Conservation (phyloP, 108 stramenopile species). For the Cyclotella atomus region DNA sequence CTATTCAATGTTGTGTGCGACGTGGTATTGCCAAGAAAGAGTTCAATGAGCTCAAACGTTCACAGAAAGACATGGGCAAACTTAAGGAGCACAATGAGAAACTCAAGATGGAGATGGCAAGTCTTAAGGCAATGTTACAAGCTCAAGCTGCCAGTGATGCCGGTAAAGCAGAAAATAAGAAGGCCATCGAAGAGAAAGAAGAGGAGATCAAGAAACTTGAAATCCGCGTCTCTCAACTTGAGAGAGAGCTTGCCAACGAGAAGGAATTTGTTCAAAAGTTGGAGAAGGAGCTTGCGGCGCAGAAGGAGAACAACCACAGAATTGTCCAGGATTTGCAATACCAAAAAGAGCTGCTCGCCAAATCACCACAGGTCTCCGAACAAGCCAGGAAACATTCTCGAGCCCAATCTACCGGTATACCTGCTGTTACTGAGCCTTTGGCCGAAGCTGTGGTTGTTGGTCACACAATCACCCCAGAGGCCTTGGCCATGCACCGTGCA, state of each 20-base stretch:
- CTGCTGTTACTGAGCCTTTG: conserved; percentile 34
- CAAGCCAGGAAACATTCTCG: conserved; percentile 25
- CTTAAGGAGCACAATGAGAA: conserved; percentile 87
- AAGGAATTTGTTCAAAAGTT: conserved; percentile 73
- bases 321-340: conserved; percentile 38
- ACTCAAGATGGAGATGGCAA: conserved; percentile 90
- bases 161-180: conserved; percentile 59
- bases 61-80: conserved; percentile 89
- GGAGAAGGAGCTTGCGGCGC: conserved; percentile 62
- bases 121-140: conserved; percentile 90
- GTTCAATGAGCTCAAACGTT: conserved; percentile 67
- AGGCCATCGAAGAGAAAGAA: conserved; percentile 69
- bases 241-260: conserved; percentile 69
- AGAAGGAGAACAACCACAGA: conserved; percentile 47
- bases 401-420: conserved; percentile 5
- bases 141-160: conserved; percentile 80
- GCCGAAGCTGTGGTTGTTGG: conserved; percentile 54
- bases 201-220: conserved; percentile 73
- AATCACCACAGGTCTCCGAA: conserved; percentile 26
- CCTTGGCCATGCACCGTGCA: conserved; percentile 71
- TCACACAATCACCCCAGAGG: conserved; percentile 73
- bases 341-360: conserved; percentile 41
- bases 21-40: conserved; percentile 61
- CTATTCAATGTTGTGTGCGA: conserved; percentile 78
- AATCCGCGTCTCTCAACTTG: conserved; percentile 76